These are phyloP conservation scores for Stemphylium beticola DNA, from an alignment of 2,329 filamentous ascomycete species.

Conservation along the genomic window DNA sequence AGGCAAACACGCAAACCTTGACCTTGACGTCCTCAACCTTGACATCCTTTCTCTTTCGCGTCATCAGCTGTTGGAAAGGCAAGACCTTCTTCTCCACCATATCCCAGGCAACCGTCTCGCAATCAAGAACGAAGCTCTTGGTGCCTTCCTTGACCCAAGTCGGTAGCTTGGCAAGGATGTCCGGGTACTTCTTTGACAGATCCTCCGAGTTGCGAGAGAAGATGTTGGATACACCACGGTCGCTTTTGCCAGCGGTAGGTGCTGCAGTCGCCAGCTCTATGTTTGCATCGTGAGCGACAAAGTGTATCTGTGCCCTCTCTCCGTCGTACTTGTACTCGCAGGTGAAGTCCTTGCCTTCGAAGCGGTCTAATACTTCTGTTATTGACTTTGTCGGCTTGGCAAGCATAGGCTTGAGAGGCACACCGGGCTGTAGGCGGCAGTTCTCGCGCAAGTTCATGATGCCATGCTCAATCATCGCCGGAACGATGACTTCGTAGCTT, in stretches of 20 bases:
- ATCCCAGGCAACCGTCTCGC: conserved; percentile 97
- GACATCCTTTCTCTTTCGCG: conserved; percentile 95
- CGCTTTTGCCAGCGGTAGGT: conserved; percentile 68
- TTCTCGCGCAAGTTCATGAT: conserved; percentile 81
- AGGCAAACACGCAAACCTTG: conserved; percentile 96
- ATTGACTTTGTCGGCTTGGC: conserved; percentile 98
- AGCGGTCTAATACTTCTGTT: conserved; percentile 94
- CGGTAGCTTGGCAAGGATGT: conserved; percentile 86
- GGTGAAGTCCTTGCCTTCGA: conserved; percentile 93
- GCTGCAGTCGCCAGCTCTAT: conserved; percentile 67
- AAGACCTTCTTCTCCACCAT: conserved; percentile 92
- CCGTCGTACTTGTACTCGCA: conserved; percentile 99
- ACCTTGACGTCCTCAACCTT: conserved; percentile 94
- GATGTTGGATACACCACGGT: conserved; percentile 82
- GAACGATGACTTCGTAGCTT: conserved; percentile 93
- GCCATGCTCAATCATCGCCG: conserved; percentile 84
- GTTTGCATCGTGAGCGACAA: conserved; percentile 80
- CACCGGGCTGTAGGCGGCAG: conserved; percentile 90
- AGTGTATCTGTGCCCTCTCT: conserved; percentile 98
- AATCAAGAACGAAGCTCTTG: conserved; percentile 96
- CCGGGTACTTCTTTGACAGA: conserved; percentile 95
- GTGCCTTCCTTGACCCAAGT: conserved; percentile 90
- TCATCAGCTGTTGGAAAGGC: conserved; percentile 98
- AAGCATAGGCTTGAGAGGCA: conserved; percentile 97
- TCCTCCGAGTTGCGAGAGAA: conserved; percentile 98